Conservation (phyloP, 352 stramenopile genomes). For the Phytophthora uliginosa region DNA sequence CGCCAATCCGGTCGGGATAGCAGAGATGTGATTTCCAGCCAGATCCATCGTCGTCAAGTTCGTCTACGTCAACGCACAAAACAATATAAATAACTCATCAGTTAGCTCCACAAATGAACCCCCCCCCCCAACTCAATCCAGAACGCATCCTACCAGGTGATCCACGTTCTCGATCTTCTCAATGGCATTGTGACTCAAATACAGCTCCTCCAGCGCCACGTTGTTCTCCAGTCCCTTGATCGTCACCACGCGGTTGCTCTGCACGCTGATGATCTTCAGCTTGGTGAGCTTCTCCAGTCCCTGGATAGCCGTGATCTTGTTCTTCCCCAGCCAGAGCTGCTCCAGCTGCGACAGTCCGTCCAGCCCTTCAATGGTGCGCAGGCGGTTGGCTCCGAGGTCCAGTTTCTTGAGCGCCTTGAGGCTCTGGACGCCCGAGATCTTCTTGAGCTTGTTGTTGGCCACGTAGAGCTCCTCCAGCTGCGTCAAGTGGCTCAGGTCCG, state of each 20-base stretch:
- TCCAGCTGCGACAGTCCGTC: conserved; percentile 91
- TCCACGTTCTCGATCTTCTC: conserved; percentile 81
- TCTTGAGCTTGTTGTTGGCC: conserved; percentile 99
- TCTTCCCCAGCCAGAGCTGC: conserved; percentile 98
- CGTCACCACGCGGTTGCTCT: conserved; percentile 97
- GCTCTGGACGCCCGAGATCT: conserved; percentile 92
- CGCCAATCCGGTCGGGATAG: conserved; percentile 58
- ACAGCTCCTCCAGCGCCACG: conserved; percentile 96
- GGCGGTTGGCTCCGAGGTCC: conserved; percentile 97
- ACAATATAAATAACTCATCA: background rate
- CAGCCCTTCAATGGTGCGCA: conserved; percentile 95
- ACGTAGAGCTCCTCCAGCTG: conserved; percentile 94
- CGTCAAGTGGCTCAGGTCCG: conserved; percentile 79
- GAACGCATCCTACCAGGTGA: conserved; percentile 63
- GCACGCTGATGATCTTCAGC: conserved; percentile 89
- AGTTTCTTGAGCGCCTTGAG: conserved; percentile 94
- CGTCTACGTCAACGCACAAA: conserved; percentile 37
- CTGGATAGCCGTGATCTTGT: conserved; percentile 97
- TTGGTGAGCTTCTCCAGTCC: conserved; percentile 90
- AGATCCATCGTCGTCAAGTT: conserved; percentile 77
- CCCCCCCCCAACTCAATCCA: background rate
- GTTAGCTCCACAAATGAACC: background rate
- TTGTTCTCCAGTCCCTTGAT: conserved; percentile 94
- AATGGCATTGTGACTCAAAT: conserved; percentile 98
- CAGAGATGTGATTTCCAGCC: conserved; percentile 85